Evolutionary conservation across 2,329 filamentous ascomycete genomes (phyloP).

Genomic region (Colletotrichum endophyticum): DNA sequence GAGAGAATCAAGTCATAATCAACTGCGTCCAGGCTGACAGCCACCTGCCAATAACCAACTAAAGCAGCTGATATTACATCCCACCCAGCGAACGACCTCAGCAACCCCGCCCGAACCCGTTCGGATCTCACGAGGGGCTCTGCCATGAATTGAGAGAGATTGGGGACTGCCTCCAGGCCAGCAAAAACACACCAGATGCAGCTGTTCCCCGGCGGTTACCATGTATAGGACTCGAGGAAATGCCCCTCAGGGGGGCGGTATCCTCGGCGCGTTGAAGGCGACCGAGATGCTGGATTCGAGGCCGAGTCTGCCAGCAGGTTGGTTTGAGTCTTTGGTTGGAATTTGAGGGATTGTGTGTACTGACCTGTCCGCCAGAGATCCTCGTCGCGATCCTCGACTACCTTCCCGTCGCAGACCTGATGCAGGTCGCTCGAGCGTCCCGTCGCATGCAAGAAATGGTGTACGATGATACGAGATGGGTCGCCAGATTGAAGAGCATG

Average conservation of each 20-base stretch:
- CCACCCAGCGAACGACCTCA: neutral
- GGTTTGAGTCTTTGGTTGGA: slow-evolving; percentile 23
- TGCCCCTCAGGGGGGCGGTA: slow-evolving; percentile 49
- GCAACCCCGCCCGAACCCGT: slow-evolving; percentile 2
- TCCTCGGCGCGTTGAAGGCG: slow-evolving; percentile 79
- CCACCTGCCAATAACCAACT: neutral
- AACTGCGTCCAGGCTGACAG: neutral
- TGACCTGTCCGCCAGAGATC: slow-evolving; percentile 65
- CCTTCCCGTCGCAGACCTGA: slow-evolving; percentile 82
- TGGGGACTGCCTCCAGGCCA: neutral
- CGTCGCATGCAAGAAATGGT: slow-evolving; percentile 95
- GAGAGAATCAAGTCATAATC: neutral
- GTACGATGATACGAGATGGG: slow-evolving; percentile 97
- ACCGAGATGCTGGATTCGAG: slow-evolving; percentile 82
- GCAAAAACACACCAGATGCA: neutral
- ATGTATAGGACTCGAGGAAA: slow-evolving; percentile 52
- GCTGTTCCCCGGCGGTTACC: neutral
- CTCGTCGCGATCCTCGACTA: slow-evolving; percentile 88
- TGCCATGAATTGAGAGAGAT: slow-evolving; percentile 2
- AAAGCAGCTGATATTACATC: neutral
- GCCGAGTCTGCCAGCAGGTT: slow-evolving; percentile 83
- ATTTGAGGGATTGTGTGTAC: neutral
- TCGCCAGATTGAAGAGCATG: slow-evolving; percentile 84
- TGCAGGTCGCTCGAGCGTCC: slow-evolving; percentile 84
- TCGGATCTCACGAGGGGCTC: neutral